Base-by-base conservation (phyloP, 164 flowering plant species). In the Vitis riparia region DNA sequence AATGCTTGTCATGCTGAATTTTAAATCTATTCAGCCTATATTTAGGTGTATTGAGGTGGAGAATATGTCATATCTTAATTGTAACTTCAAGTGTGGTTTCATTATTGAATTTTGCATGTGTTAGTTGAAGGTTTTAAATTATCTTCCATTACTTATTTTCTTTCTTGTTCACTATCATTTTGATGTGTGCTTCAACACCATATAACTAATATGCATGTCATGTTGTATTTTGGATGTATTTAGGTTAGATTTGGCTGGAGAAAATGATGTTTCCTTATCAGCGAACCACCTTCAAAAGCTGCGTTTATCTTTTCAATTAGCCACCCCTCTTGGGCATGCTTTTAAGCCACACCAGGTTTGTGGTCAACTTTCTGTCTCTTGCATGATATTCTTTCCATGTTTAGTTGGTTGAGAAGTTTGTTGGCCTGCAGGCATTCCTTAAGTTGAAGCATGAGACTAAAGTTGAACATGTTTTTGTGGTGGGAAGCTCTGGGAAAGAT, bases 221-320 rank as follows among this genome's bases (percentile, higher is more conserved):
- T 55, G 17, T 30, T 65, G 17, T 29, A 44, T 56, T 61, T 23
- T 69, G 48, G 47, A 52, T 69, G 32, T 67, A 3, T 69, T 57
- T 78, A 93, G 98, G 86, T 75, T 96, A 47, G 88, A 86, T 74
- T 77, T 95, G 67, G 78, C 82, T 65, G 86, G 81, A 64, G 79
- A 87, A 65, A 79, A 69, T 76, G 71, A 62, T 48, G 77, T 91
- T 55, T 79, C 97, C 47, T 76, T 96, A 61, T 86, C 94, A 62
- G 98, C 99, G 59, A 91, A 90, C 69, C 98, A 96, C 78, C 93
- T 96, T 27, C 99, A 96, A 77, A 93, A 93, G 85, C 75, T 96
- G 83, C 88, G 88, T 9, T 68, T 96, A 19, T 84, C 91, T 63
- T 93, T 96, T 71, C 82, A 81, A 27, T 76, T 96, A 77, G 68